Evolutionary conservation across 768 basidiomycete species (phyloP), one percentile per base, ranked within the genome.

Genomic region (Boletus pseudopeckii): DNA sequence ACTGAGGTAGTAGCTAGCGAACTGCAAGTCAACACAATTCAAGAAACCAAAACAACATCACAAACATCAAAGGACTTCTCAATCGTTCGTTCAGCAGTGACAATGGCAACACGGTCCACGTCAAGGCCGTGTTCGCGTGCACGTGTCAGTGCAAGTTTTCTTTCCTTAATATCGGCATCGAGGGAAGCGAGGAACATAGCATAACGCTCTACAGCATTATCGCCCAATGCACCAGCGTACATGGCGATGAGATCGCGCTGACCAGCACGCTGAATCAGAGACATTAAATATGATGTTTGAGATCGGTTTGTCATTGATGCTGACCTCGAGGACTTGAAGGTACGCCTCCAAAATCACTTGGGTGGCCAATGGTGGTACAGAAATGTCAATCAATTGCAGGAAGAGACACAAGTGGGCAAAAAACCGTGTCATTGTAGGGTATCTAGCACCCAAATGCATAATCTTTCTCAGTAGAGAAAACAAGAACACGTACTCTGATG

Each of bases 381-480:
- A 68, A 34, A 86, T 72, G 46, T 88, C 86, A 34, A 97, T 88
- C 72, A 92, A 82, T 57, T 89, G 85, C 4, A 97, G 77, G 72
- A 86, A 92, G 30, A 98, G 83, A 58, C 92, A 92, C 22, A 98
- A 74, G 65, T 99, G 96, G 0, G 94, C 88, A 64, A 96, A 97
- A 74, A 98, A 99, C 4, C 94, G 86, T 42, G 82, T 84, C 77
- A 91, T 79, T 0, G 80, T 77, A 0, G 83, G 75, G 63, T 88
- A 88, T 58, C 88, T 90, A 51, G 47, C 28, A 13, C 18, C 53
- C 42, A 26, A 14, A 53, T 52, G 54, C 15, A 43, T 57, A 3
- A 52, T 26, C 10, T 26, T 30, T 32, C 24, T 40, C 34, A 9
- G 14, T 7, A 24, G 11, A 40, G 34, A 54, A 33, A 71, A 30